A percentile compares a stretch with the other conserved stretches of the same genome.
Evolutionary conservation across 2,329 filamentous ascomycete species (phyloP).

Genomic region (Colletotrichum lupini): DNA sequence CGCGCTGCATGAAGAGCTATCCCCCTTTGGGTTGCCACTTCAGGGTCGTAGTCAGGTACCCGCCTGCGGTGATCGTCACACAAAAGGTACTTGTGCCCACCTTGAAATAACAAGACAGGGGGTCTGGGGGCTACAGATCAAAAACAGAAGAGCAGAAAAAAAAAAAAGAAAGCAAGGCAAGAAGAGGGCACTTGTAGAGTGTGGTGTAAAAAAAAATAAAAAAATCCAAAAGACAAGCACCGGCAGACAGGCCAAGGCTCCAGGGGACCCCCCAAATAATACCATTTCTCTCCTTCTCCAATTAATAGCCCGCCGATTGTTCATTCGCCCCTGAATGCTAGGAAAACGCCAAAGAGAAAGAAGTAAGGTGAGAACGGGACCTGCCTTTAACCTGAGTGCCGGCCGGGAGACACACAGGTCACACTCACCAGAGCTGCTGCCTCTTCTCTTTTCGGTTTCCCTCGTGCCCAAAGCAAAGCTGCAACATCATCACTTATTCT

Average conservation of each 20-base stretch:
- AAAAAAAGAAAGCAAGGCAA: conserved; percentile 9
- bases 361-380: not conserved
- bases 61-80: conserved; percentile 30
- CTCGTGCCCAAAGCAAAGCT: conserved; percentile 1
- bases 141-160: conserved; percentile 1
- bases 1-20: conserved; percentile 27
- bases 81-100: conserved; percentile 31
- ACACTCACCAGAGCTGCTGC: too few species aligned
- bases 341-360: conserved; percentile 9
- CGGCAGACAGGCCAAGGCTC: conserved; percentile 25
- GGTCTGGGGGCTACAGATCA: conserved; percentile 3
- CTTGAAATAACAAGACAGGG: conserved; percentile 9
- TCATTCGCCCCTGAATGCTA: conserved; percentile 33
- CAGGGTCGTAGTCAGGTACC: conserved; percentile 31
- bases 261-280: conserved; percentile 28
- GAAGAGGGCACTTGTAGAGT: not conserved
- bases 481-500: conserved; percentile 14
- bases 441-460: not conserved
- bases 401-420: not conserved
- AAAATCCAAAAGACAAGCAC: conserved; percentile 15
- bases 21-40: conserved; percentile 18
- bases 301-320: conserved; percentile 31
- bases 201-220: not conserved
- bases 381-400: conserved; percentile 20
- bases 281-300: conserved; percentile 33